Evolutionary conservation across 257 asterid genomes (phyloP), one percentile per base, ranked within the genome.

Genomic region (Fraxinus cuspidata): DNA sequence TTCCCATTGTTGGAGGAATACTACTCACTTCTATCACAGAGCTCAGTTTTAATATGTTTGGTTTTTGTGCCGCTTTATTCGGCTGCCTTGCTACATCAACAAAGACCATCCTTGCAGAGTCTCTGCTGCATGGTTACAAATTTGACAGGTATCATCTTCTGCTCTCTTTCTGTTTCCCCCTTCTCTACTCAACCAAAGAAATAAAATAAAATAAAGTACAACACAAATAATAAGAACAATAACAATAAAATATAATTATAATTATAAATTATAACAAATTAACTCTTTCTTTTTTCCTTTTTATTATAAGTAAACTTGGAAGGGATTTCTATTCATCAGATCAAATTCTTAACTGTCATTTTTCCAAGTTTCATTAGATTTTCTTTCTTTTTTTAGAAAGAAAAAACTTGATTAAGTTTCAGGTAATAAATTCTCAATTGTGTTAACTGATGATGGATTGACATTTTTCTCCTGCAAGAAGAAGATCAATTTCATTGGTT

Each of bases 61-160:
- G 96, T 0, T 92, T 92, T 81, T 92, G 90, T 72, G 96, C 96
- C 78, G 97, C 97, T 64, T 84, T 92, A 37, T 88, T 91, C 73
- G 97, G 97, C 74, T 92, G 96, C 70, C 77, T 92, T 70, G 96
- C 96, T 79, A 92, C 97, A 68, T 92, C 92, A 40, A 92, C 95
- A 7, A 92, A 92, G 78, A 90, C 96, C 40, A 92, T 92, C 86
- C 90, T 92, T 73, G 96, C 97, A 0, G 96, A 92, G 78, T 92
- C 96, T 74, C 76, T 91, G 76, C 83, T 92, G 80, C 93, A 89
- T 73, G 96, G 95, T 10, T 91, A 88, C 89, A 92, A 92, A 74
- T 92, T 92, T 64, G 95, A 92, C 81, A 90, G 97, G 95, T 91
- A 84, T 72, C 9, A 3, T 10, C 35, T 74, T 72, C 63, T 35